A percentile compares a stretch with the other conserved stretches of the same genome.
These are phyloP conservation scores for Dendrobium huoshanense DNA, from an alignment of 106 monocot genomes.

Conservation along the genomic window DNA sequence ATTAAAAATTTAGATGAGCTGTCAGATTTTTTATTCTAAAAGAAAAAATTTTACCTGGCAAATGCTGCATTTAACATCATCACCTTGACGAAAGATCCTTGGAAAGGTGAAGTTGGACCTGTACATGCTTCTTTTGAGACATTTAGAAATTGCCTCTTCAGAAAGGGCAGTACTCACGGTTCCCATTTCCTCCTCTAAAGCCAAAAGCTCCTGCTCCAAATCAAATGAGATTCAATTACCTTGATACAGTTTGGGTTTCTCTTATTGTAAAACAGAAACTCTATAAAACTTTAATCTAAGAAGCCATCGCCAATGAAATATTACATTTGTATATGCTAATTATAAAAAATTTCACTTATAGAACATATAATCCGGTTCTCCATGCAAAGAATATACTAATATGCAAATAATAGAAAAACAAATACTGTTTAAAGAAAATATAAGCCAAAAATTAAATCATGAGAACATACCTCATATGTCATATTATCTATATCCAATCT, in stretches of 20 bases:
- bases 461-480: constrained; percentile 71
- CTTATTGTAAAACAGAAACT: not conserved
- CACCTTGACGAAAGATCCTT: not conserved
- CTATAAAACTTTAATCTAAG: not conserved
- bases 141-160: constrained; percentile 9
- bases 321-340: not conserved
- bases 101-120: not conserved
- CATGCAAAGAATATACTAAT: not conserved
- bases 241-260: not conserved
- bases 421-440: not conserved
- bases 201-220: constrained; percentile 8
- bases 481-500: constrained; percentile 94
- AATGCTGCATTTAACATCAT: constrained; percentile 10
- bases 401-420: not conserved
- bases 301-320: not conserved
- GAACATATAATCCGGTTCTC: not conserved
- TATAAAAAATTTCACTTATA: not conserved
- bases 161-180: constrained; percentile 6
- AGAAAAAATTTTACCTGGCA: constrained; percentile 4
- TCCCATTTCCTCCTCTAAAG: not conserved
- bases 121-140: constrained; percentile 12
- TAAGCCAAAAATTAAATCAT: not conserved
- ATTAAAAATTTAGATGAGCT: not conserved
- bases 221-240: constrained; percentile 7
- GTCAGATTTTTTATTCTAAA: not conserved